These are phyloP conservation scores for Leishmania martiniquensis DNA, from an alignment of 208 protist genomes.

Conservation along the genomic window DNA sequence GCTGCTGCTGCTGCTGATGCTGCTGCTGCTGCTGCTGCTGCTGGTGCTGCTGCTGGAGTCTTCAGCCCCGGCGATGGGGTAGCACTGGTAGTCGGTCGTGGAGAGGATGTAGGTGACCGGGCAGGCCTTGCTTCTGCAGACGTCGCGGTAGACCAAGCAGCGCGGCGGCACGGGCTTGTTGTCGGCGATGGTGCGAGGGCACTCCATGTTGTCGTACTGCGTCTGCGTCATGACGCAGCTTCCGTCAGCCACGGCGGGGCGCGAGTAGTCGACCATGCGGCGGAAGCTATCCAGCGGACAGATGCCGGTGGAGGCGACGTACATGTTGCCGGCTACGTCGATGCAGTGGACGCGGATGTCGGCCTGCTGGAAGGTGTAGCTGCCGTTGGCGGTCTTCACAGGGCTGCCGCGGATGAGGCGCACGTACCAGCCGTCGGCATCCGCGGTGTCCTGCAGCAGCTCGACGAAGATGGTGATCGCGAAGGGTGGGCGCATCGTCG, in stretches of 20 bases:
- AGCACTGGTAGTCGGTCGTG: slow-evolving; percentile 40
- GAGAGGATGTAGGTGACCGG: slow-evolving; percentile 32
- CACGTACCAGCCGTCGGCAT: slow-evolving; percentile 44
- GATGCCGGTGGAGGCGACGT: slow-evolving; percentile 41
- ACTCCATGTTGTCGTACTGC: slow-evolving; percentile 43
- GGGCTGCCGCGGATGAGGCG: slow-evolving; percentile 59
- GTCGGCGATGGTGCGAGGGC: slow-evolving; percentile 27
- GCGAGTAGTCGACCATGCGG: slow-evolving; percentile 55
- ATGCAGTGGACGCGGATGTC: slow-evolving; percentile 48
- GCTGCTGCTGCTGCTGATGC: background rate
- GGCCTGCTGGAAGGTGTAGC: slow-evolving; percentile 39
- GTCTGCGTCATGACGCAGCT: slow-evolving; percentile 33
- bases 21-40: background rate
- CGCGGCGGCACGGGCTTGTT: slow-evolving; percentile 25
- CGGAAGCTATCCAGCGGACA: slow-evolving; percentile 60
- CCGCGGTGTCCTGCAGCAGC: slow-evolving; percentile 57
- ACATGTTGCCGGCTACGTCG: slow-evolving; percentile 31
- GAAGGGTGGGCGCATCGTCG: slow-evolving; percentile 48
- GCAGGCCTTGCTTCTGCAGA: slow-evolving; percentile 44
- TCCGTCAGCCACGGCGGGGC: slow-evolving; percentile 29
- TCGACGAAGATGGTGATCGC: slow-evolving; percentile 56
- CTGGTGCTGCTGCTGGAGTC: background rate
- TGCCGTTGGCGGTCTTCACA: slow-evolving; percentile 23
- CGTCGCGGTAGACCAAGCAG: slow-evolving; percentile 53
- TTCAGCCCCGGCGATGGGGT: slow-evolving; percentile 8